Evolutionary conservation across 2,329 filamentous ascomycete genomes (phyloP).

Genomic region (Lachnum nothofagi): DNA sequence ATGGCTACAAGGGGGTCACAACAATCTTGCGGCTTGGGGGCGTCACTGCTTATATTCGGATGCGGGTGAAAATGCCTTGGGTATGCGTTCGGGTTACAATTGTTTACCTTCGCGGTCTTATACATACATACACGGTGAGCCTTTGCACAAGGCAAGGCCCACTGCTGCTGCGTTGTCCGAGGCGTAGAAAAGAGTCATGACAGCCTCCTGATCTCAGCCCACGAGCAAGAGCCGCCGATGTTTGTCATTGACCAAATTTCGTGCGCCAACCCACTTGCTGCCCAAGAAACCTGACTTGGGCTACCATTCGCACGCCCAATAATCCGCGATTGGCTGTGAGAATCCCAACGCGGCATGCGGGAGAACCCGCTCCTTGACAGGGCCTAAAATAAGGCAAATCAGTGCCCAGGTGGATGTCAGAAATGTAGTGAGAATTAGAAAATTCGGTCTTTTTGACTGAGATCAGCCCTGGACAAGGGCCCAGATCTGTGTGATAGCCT

Average conservation of each 20-base stretch:
- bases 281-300: conserved; percentile 10
- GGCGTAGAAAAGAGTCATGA: conserved; percentile 9
- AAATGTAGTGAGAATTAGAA: conserved; percentile 5
- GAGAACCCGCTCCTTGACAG: conserved; percentile 6
- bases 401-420: not conserved
- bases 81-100: not conserved
- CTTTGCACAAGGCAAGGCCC: not conserved
- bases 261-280: conserved; percentile 12
- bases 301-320: conserved; percentile 2
- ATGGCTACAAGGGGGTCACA: not conserved
- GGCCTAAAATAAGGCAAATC: conserved; percentile 2
- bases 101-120: not conserved
- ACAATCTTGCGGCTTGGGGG: not conserved
- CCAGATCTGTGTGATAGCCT: conserved; percentile 5
- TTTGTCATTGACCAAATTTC: conserved; percentile 6
- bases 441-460: not conserved
- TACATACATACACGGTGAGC: not conserved
- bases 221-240: conserved; percentile 7
- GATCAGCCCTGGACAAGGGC: conserved; percentile 3
- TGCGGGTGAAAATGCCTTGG: not conserved
- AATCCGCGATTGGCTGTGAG: conserved; percentile 7
- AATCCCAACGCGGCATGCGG: conserved; percentile 7
- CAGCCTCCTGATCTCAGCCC: conserved; percentile 5
- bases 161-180: conserved; percentile 2
- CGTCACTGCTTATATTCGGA: not conserved